phyloP scores from a whole-genome alignment of 345 rosid genomes.

The Geranium rotundifolium region DNA sequence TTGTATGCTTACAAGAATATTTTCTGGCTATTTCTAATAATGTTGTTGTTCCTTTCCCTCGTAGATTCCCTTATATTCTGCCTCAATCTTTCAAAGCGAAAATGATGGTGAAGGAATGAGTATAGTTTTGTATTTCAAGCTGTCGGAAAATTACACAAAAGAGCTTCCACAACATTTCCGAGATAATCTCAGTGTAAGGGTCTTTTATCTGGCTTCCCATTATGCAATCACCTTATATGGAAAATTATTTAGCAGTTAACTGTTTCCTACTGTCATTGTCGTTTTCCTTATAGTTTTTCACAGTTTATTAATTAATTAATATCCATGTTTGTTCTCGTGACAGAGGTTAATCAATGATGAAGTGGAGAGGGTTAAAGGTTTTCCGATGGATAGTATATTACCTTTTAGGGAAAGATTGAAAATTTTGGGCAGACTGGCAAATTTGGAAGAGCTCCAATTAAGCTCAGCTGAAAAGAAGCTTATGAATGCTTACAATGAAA shows the following conservation, averaged over 20 bases:
- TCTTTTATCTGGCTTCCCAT: background rate
- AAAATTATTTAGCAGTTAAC: too few species aligned
- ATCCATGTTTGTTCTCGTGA: background rate
- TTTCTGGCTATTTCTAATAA: too few species aligned
- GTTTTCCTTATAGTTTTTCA: background rate
- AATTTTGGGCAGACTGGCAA: constrained; percentile 87
- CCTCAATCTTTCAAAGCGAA: constrained; percentile 41
- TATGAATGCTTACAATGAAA: too few species aligned
- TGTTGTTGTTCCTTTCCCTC: background rate
- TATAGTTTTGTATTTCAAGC: constrained; percentile 45
- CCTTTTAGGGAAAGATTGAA: constrained; percentile 84
- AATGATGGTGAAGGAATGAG: constrained; percentile 52
- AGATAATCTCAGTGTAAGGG: constrained; percentile 37
- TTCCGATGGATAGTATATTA: constrained; percentile 62
- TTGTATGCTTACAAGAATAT: background rate
- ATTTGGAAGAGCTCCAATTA: constrained; percentile 80
- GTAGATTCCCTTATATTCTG: constrained; percentile 83
- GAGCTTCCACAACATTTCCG: constrained; percentile 34
- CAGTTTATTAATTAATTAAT: background rate
- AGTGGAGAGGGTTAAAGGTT: constrained; percentile 84
- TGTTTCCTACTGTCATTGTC: background rate
- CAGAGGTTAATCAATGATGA: constrained; percentile 84
- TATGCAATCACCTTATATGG: too few species aligned
- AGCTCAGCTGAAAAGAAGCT: constrained; percentile 86
- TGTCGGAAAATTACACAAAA: constrained; percentile 34